Evolutionary conservation across 139 green algal genomes (phyloP).

Genomic region (Mesotaenium endlicherianum): DNA sequence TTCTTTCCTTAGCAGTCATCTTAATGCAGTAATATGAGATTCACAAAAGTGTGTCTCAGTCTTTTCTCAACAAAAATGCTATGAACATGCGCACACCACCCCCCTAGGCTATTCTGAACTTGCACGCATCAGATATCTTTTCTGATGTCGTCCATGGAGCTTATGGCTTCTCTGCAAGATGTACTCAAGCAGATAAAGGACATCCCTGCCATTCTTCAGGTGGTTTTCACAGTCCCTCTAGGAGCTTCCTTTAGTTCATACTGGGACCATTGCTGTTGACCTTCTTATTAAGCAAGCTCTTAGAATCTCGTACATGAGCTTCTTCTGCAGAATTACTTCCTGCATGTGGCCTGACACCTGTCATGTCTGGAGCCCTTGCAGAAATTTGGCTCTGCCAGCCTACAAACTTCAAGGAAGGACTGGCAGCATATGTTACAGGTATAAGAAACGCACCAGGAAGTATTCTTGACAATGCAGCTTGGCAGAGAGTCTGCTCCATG

Average conservation of each 20-base stretch:
- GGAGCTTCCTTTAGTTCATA: background rate
- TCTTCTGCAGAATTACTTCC: no score
- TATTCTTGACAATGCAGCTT: no score
- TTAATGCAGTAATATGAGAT: no score
- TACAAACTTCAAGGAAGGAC: background rate
- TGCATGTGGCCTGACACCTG: no score
- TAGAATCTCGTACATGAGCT: no score
- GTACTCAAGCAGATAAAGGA: constrained; percentile 26
- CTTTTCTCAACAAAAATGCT: no score
- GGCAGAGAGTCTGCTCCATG: no score
- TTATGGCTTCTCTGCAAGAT: constrained; percentile 5
- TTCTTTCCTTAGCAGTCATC: background rate
- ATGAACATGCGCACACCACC: background rate
- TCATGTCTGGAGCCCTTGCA: no score
- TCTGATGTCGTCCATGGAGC: constrained; percentile 11
- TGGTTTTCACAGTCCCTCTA: background rate
- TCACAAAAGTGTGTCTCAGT: no score
- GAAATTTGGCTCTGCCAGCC: constrained; percentile 1
- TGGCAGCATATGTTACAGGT: constrained; percentile 13
- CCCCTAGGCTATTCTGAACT: background rate
- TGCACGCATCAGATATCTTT: constrained; percentile 29
- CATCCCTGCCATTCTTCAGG: constrained; percentile 1
- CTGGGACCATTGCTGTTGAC: no score
- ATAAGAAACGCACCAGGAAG: no score
- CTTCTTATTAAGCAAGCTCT: no score